These are phyloP conservation scores for Thielaviopsis euricoi DNA, from an alignment of 2,329 filamentous ascomycete species.

Conservation along the genomic window DNA sequence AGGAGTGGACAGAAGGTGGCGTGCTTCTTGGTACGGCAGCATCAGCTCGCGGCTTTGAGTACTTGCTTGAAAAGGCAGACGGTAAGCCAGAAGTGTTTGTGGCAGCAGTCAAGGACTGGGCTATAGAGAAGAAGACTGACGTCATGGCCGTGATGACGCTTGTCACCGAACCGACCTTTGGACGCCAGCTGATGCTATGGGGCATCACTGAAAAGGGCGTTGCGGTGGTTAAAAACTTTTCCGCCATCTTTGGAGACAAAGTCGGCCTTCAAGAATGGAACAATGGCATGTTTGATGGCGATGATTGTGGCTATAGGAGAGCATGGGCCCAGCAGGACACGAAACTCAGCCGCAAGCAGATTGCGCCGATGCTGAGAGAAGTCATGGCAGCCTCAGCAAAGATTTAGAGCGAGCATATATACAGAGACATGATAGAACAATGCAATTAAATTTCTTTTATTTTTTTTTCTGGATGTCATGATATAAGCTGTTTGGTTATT, in stretches of 20 bases:
- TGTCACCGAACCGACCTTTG: constrained; percentile 39
- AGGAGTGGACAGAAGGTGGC: constrained; percentile 49
- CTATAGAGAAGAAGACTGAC: constrained; percentile 40
- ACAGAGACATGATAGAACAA: too few relatives aligned
- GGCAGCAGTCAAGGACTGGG: constrained; percentile 33
- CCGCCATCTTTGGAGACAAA: constrained; percentile 23
- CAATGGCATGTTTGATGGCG: constrained; percentile 28
- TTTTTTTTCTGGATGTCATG: background rate
- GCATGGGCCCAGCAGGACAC: constrained; percentile 52
- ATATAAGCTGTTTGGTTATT: background rate
- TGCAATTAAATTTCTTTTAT: too few relatives aligned
- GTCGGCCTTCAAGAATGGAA: constrained; percentile 41
- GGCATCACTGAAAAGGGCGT: constrained; percentile 34
- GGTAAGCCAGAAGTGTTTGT: constrained; percentile 28
- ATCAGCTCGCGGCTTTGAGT: constrained; percentile 46
- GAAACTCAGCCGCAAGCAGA: constrained; percentile 48
- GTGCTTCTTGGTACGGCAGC: constrained; percentile 46
- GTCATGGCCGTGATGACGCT: constrained; percentile 55
- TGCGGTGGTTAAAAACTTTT: constrained; percentile 38
- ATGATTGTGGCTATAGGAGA: constrained; percentile 28
- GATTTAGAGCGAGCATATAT: background rate
- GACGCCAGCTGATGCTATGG: constrained; percentile 53
- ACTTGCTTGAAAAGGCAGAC: constrained; percentile 37
- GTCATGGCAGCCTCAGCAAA: background rate
- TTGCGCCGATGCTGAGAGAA: constrained; percentile 49